Base-by-base conservation (phyloP, 225 moss, liverwort and hornwort species). In the Bryoerythrophyllum caledonicum region DNA sequence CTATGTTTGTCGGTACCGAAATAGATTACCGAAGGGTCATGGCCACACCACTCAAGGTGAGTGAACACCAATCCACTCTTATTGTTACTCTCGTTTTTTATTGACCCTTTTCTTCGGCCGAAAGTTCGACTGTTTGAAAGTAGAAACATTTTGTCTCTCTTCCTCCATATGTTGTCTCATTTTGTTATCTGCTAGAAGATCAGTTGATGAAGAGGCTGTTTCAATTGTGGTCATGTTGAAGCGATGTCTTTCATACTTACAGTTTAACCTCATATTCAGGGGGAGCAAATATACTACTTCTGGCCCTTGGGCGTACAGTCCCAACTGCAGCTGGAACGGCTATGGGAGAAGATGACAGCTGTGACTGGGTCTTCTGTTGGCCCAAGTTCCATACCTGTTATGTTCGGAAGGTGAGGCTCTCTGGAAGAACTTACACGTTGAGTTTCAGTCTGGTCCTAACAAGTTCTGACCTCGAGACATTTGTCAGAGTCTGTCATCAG, bases 351-450 rank as follows among this genome's bases (percentile, higher is more conserved):
- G 44, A 73, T 86, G 51, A 86, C 72, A 46, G 60, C 59, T 46
- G 43, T 56, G 1, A 65, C 79, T 40, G 57, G 67, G 74, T 71
- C 49, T 16, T 72, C 73, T 12, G 68, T 84, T 76, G 65, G 69
- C 37, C 73, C 90, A 37, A 88, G 82, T 1, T 80, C 66, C 65
- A 84, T 96, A 75, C 88, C 91, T 52, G 92, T 96, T 60, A 94
- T 96, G 94, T 96, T 96, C 82, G 96, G 94, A 87, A 94, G 96
- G 96, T 96, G 70, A 80, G 57, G 28, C 10, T 27, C 32, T 73
- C 75, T 63, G 64, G 63, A 51, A 52, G 51, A 59, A 44, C 24
- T 40, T 41, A 4, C 56, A 70, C 51, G 27, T 48, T 43, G 30
- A 58, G 30, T 70, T 74, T 52, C 70, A 41, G 52, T 34, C 38